These are phyloP conservation scores for Hanseniaspora gamundiae DNA, from an alignment of 1,139 yeast species.

Conservation along the genomic window DNA sequence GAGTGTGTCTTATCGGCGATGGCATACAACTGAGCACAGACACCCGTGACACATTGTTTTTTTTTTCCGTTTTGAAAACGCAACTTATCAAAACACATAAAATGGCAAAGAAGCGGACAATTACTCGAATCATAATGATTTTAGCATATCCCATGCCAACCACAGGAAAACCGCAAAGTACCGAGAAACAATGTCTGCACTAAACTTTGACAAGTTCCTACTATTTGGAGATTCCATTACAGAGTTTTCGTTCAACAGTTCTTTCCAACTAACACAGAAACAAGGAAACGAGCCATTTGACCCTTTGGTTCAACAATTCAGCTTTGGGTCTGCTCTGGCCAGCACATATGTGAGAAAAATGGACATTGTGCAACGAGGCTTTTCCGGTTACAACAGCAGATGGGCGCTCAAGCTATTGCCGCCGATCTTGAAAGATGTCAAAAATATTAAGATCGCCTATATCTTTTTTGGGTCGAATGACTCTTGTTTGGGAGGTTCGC, in stretches of 20 bases:
- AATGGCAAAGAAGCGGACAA: too few relatives aligned
- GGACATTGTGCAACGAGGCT: conserved; percentile 51
- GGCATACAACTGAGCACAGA: too few relatives aligned
- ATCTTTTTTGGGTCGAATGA: conserved; percentile 75
- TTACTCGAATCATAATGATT: too few relatives aligned
- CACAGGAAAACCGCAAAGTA: too few relatives aligned
- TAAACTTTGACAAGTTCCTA: conserved; percentile 35
- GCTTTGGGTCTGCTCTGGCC: conserved; percentile 41
- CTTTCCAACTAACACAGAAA: conserved; percentile 8
- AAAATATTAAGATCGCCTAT: conserved; percentile 33
- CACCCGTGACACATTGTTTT: too few relatives aligned
- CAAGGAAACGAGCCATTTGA: conserved; percentile 16
- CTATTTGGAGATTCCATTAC: conserved; percentile 66
- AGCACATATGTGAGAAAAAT: conserved; percentile 37
- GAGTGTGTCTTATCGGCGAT: too few relatives aligned
- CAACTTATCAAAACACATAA: too few relatives aligned
- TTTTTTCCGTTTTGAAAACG: too few relatives aligned
- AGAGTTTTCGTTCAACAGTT: conserved; percentile 34
- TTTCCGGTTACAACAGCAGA: conserved; percentile 46
- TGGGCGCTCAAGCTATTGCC: conserved; percentile 39
- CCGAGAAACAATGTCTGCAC: conserved; percentile 5
- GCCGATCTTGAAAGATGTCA: conserved; percentile 29
- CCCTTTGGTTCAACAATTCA: conserved; percentile 22
- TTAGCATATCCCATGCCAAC: too few relatives aligned
- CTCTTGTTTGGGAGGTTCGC: conserved; percentile 37